These are phyloP conservation scores for Lactarius psammicola DNA, from an alignment of 768 basidiomycete species.

Conservation along the genomic window DNA sequence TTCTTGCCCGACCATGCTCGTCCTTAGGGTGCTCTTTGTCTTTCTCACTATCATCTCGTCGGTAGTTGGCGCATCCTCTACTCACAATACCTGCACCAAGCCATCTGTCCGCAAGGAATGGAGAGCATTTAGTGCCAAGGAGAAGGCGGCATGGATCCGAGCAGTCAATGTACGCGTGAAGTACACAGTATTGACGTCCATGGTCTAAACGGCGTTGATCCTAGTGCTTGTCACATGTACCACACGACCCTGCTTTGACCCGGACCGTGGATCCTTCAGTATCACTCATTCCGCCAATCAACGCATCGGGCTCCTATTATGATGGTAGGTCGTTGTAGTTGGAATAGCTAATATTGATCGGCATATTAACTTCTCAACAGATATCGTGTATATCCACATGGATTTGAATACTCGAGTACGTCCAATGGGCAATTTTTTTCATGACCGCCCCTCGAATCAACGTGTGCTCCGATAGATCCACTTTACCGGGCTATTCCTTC, in stretches of 20 bases:
- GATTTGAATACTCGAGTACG: slow-evolving; percentile 33
- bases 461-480: slow-evolving; percentile 28
- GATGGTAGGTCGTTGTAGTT: slow-evolving; percentile 12
- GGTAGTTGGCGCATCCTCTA: neutral
- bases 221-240: slow-evolving; percentile 27
- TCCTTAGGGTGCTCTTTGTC: neutral
- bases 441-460: no score
- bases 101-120: slow-evolving; percentile 32
- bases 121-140: no score
- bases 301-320: slow-evolving; percentile 25
- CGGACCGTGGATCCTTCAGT: slow-evolving; percentile 16
- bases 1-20: slow-evolving; percentile 2
- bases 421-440: no score
- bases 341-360: neutral
- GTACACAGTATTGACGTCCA: neutral
- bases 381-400: slow-evolving; percentile 34
- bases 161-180: slow-evolving; percentile 30
- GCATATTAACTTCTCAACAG: slow-evolving; percentile 12
- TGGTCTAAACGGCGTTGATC: no score
- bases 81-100: slow-evolving; percentile 17
- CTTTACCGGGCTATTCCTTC: slow-evolving; percentile 32
- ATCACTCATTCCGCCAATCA: slow-evolving; percentile 26
- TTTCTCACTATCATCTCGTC: slow-evolving; percentile 8
- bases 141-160: slow-evolving; percentile 31
- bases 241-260: slow-evolving; percentile 23